Percentiles rank a stretch among this genome's conserved stretches.
Evolutionary conservation across 192 early-diverging fungal genomes (phyloP).

Genomic region (Spizellomyces punctatus): DNA sequence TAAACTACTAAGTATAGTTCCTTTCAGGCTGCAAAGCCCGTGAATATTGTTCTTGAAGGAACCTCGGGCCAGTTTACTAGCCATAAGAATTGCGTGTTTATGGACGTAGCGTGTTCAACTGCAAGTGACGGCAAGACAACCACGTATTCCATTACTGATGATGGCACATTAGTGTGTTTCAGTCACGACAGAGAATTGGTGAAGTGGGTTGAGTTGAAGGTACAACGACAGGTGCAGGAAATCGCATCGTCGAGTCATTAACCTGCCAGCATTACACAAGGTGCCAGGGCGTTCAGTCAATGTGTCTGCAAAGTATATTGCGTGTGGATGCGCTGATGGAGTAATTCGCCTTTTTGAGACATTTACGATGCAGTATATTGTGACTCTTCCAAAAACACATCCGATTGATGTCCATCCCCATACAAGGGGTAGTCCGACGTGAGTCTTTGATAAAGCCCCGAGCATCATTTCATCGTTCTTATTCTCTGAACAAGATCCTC

Average conservation of each 20-base stretch:
- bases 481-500: no score
- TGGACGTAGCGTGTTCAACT: slow-evolving; percentile 55
- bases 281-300: slow-evolving; percentile 61
- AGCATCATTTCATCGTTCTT: no score
- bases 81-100: slow-evolving; percentile 70
- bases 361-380: slow-evolving; percentile 66
- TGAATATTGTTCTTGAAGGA: slow-evolving; percentile 57
- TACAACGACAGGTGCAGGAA: slow-evolving; percentile 29
- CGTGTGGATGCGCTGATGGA: slow-evolving; percentile 78
- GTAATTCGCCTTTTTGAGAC: slow-evolving; percentile 77
- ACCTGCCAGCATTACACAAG: slow-evolving; percentile 42
- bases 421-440: neutral
- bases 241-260: neutral
- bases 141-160: slow-evolving; percentile 71
- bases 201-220: slow-evolving; percentile 84
- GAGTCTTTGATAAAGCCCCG: neutral
- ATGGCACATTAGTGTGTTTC: slow-evolving; percentile 69
- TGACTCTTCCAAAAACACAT: slow-evolving; percentile 72
- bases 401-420: slow-evolving; percentile 62
- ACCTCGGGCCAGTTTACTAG: slow-evolving; percentile 66
- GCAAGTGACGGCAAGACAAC: slow-evolving; percentile 34
- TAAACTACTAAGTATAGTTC: neutral
- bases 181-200: slow-evolving; percentile 65
- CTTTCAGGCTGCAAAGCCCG: neutral
- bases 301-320: slow-evolving; percentile 59